These are phyloP conservation scores for Raffaelea arxii DNA, from an alignment of 2,329 filamentous ascomycete genomes.

Conservation along the genomic window DNA sequence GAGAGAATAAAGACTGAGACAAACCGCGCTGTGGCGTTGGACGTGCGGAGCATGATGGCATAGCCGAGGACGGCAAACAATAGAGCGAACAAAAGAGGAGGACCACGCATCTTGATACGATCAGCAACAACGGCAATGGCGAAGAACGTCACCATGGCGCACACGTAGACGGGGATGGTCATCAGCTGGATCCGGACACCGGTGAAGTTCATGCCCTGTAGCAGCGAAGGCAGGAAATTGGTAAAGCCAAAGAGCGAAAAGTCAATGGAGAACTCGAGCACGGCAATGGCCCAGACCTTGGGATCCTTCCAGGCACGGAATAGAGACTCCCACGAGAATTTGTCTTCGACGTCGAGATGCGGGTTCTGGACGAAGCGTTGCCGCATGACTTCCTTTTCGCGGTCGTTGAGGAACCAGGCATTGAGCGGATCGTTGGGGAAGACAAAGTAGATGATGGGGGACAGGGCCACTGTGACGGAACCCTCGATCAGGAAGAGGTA, in stretches of 20 bases:
- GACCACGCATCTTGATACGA: constrained; percentile 30
- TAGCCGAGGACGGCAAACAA: constrained; percentile 7
- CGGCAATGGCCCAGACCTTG: background rate
- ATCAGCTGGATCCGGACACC: constrained; percentile 50
- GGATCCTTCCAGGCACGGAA: background rate
- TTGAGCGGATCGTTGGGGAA: constrained; percentile 6
- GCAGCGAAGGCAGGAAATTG: constrained; percentile 62
- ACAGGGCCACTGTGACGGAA: constrained; percentile 3
- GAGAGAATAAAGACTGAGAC: constrained; percentile 8
- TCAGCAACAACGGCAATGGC: constrained; percentile 48
- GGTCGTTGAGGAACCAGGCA: constrained; percentile 8
- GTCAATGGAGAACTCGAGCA: constrained; percentile 1
- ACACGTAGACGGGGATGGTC: constrained; percentile 57
- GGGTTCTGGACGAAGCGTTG: constrained; percentile 4
- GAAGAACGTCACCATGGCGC: constrained; percentile 54
- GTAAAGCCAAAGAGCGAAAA: constrained; percentile 38
- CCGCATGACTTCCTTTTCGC: constrained; percentile 4
- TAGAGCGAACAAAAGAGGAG: background rate
- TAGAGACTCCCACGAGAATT: constrained; percentile 1
- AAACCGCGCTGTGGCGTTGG: constrained; percentile 4
- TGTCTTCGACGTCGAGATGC: constrained; percentile 5
- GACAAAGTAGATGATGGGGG: background rate
- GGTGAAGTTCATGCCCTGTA: constrained; percentile 49
- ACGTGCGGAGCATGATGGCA: constrained; percentile 3
- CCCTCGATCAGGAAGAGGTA: constrained; percentile 12